Evolutionary conservation across 73 alveolate species (phyloP).

Genomic region (Blepharisma japonicum): DNA sequence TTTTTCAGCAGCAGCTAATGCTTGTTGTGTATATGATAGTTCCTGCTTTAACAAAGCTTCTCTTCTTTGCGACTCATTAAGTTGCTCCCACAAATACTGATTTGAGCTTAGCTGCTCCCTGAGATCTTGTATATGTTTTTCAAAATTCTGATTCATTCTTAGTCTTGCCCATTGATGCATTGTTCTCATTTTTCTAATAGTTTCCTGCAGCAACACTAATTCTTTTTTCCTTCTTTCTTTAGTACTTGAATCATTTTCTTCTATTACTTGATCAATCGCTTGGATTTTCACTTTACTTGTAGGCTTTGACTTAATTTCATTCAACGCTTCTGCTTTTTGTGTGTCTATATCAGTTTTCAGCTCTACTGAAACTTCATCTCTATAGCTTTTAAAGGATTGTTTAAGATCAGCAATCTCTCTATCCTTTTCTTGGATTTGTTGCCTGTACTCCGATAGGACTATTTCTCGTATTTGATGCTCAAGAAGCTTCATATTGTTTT

Average conservation of each 20-base stretch:
- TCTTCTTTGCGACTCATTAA: conserved; percentile 87
- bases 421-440: conserved; percentile 56
- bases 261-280: conserved; percentile 2
- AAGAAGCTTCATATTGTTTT: conserved; percentile 77
- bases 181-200: conserved; percentile 40
- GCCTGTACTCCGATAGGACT: conserved; percentile 71
- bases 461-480: conserved; percentile 77
- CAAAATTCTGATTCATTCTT: conserved; percentile 54
- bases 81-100: conserved; percentile 85
- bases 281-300: conserved; percentile 35
- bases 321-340: conserved; percentile 57
- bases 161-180: conserved; percentile 45
- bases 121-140: conserved; percentile 75
- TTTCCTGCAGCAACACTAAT: conserved; percentile 38
- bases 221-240: conserved; percentile 32
- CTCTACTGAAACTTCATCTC: conserved; percentile 67
- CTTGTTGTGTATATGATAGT: conserved; percentile 78
- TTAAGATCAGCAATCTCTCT: conserved; percentile 60
- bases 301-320: conserved; percentile 49
- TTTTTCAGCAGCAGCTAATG: conserved; percentile 87
- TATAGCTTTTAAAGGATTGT: conserved; percentile 71
- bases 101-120: conserved; percentile 81
- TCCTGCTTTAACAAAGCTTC: conserved; percentile 85
- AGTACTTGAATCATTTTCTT: conserved; percentile 33
- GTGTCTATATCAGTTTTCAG: conserved; percentile 68